Evolutionary conservation across 306 rosid genomes (phyloP).

Genomic region (Pyrus betulifolia): DNA sequence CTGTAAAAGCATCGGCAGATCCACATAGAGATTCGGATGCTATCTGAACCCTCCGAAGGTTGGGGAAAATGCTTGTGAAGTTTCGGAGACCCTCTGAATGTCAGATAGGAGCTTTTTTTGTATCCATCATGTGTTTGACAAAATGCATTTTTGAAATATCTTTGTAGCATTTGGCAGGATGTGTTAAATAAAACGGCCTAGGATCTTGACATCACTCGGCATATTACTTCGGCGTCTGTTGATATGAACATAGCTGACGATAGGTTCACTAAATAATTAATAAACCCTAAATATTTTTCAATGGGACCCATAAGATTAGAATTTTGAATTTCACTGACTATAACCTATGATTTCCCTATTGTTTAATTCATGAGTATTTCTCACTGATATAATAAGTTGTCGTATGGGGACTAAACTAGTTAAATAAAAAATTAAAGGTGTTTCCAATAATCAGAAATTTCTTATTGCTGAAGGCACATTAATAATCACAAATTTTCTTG

Average conservation of each 20-base stretch:
- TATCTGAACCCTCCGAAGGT: not conserved
- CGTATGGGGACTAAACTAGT: not conserved
- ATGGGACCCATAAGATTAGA: not conserved
- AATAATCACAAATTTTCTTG: not conserved
- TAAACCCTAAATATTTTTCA: not conserved
- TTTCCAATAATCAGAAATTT: not conserved
- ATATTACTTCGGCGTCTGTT: too few relatives aligned
- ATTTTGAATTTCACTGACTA: not conserved
- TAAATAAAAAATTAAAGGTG: not conserved
- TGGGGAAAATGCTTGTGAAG: too few relatives aligned
- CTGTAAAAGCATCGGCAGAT: too few relatives aligned
- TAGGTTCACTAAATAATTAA: not conserved
- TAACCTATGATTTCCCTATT: not conserved
- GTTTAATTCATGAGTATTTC: not conserved
- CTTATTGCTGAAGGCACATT: not conserved
- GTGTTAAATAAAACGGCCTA: not conserved
- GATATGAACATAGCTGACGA: not conserved
- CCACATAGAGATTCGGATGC: not conserved
- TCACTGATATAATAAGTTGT: not conserved
- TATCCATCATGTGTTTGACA: not conserved
- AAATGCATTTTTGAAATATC: too few relatives aligned
- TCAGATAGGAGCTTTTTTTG: too few relatives aligned
- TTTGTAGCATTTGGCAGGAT: fast-evolving
- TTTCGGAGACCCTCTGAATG: not conserved
- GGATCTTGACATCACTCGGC: not conserved